phyloP scores from a whole-genome alignment of 257 asterid species.

The Lycium barbarum region DNA sequence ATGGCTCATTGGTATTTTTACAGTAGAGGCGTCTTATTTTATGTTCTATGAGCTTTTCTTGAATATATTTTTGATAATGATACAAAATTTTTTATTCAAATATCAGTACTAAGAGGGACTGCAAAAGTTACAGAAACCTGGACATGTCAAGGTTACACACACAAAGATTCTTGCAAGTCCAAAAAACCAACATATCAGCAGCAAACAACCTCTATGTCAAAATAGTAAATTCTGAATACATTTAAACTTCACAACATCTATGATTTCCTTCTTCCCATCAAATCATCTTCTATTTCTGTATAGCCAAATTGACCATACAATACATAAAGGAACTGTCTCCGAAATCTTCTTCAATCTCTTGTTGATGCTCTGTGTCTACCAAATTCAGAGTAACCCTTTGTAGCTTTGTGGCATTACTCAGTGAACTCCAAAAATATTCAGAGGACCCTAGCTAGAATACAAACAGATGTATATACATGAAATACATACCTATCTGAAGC shows the following conservation, averaged over 20 bases:
- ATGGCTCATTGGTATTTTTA: slow-evolving; percentile 1
- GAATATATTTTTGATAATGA: neutral
- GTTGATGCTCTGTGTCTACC: neutral
- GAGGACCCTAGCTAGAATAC: neutral
- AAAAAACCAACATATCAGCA: neutral
- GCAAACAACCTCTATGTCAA: neutral
- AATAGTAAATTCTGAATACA: neutral
- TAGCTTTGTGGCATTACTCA: neutral
- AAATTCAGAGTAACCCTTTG: neutral
- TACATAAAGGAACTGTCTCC: neutral
- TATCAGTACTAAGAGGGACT: slow-evolving; percentile 7
- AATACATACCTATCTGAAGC: neutral
- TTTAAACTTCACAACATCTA: neutral
- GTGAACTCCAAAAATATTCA: slow-evolving; percentile 2
- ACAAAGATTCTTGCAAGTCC: neutral
- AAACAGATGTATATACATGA: neutral
- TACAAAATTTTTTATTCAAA: neutral
- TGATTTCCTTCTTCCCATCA: neutral
- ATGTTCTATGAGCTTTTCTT: slow-evolving; percentile 14
- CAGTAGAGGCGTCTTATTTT: neutral
- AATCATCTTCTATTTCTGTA: neutral
- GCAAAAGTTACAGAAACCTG: neutral
- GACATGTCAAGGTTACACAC: neutral
- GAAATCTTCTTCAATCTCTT: neutral
- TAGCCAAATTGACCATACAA: neutral